phyloP scores from a whole-genome alignment of 1,284 basidiomycete species.

The Cryptococcus jaspeensis region DNA sequence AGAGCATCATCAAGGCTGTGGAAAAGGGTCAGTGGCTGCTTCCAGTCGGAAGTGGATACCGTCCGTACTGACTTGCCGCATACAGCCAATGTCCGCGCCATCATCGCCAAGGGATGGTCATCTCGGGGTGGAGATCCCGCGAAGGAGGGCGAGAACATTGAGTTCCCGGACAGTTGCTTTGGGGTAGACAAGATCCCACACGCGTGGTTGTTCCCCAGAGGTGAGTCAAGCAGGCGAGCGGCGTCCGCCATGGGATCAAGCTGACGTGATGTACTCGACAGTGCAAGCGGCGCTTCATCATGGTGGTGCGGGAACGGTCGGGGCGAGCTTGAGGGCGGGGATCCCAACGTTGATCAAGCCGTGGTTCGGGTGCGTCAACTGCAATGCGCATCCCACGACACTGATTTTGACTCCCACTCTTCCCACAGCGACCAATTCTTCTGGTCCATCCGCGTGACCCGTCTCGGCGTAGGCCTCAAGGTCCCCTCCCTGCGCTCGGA shows the following conservation, averaged over 20 bases:
- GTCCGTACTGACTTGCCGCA: slow-evolving; percentile 11
- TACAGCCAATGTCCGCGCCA: slow-evolving; percentile 64
- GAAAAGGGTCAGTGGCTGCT: slow-evolving; percentile 55
- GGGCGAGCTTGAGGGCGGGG: slow-evolving; percentile 66
- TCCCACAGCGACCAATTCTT: slow-evolving; percentile 60
- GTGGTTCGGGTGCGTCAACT: slow-evolving; percentile 57
- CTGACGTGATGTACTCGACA: slow-evolving; percentile 9
- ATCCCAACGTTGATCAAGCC: slow-evolving; percentile 73
- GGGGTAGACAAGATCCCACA: slow-evolving; percentile 69
- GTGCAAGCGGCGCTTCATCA: slow-evolving; percentile 61
- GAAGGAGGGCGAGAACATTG: slow-evolving; percentile 52
- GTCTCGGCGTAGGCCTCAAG: slow-evolving; percentile 59
- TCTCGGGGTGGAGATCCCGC: slow-evolving; percentile 55
- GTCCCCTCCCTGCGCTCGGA: slow-evolving; percentile 57
- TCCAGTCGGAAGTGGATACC: neutral
- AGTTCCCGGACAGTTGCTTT: slow-evolving; percentile 49
- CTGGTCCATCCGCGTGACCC: slow-evolving; percentile 67
- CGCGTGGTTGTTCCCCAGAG: slow-evolving; percentile 73
- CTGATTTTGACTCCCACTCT: slow-evolving; percentile 1
- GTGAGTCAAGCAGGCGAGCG: slow-evolving; percentile 50
- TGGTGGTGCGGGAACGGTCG: slow-evolving; percentile 71
- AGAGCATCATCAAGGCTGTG: slow-evolving; percentile 66
- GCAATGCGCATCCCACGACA: neutral
- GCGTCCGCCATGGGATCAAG: neutral
- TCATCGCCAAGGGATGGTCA: slow-evolving; percentile 76